Base-by-base conservation (phyloP, 768 basidiomycete species). In the Phlegmacium glaucopus region DNA sequence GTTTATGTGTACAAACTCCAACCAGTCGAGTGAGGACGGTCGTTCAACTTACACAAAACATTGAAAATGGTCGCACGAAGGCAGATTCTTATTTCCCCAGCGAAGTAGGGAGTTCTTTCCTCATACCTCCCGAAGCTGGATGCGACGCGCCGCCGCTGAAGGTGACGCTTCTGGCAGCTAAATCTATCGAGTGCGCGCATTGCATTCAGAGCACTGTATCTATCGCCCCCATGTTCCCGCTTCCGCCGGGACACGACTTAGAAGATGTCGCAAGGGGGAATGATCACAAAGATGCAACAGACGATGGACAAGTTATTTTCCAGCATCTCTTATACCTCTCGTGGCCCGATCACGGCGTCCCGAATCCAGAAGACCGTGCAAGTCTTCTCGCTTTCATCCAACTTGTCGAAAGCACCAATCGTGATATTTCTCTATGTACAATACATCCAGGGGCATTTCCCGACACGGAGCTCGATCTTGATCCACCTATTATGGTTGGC, bases 341-440 rank as follows among this genome's bases (percentile, higher is more conserved):
- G 2, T 93, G 90, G 90, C 90, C 90, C 12, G 90, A 93, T 62
- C 82, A 90, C 55, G 87, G 89, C 22, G 80, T 92, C n/a, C 90
- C 90, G 9, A 62, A 74, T 34, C 70, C 70, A 29, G 70, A 79
- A 47, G 80, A 90, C 50, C 76, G 75, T 35, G 69, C 67, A n/a
- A 78, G 76, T 35, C 67, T 91, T 12, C 63, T 89, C 22, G 65
- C 66, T 17, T 90, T 91, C 59, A 52, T 83, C 37, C 71, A 70
- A 8, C 74, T 87, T n/a, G 86, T 84, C 18, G 84, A 89, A 54
- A 59, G 56, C 6, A 66, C 72, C 37, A 90, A 90, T 64, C 76
- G 74, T 50, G 74, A 78, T 51, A 54, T 58, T 17, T 66, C 70
- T 35, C 47, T 70, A 10, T 55, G 57, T 18, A 53, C 54, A 25